Conservation (phyloP, 306 rosid genomes). For the Canavalia gladiata region DNA sequence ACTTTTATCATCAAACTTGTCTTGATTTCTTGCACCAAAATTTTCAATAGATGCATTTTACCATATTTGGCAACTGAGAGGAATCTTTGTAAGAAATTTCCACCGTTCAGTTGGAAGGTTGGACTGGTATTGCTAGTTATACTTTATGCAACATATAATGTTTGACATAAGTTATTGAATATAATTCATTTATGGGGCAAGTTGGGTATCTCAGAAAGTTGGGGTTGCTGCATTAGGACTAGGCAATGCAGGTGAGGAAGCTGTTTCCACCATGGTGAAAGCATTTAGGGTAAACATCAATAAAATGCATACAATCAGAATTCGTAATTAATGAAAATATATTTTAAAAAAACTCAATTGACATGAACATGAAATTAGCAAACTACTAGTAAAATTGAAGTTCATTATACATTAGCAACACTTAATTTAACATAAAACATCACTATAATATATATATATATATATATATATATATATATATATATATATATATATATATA, state of each 20-base stretch:
- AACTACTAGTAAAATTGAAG: too few species aligned
- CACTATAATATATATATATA: too few species aligned
- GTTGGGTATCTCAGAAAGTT: conserved; percentile 93
- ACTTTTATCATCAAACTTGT: conserved; percentile 8
- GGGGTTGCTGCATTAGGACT: conserved; percentile 91
- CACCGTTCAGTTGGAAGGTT: conserved; percentile 18
- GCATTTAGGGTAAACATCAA: conserved; percentile 64
- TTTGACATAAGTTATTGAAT: conserved; percentile 39
- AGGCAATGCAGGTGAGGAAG: conserved; percentile 89
- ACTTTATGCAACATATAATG: neutral
- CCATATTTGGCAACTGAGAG: neutral
- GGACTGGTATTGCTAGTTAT: conserved; percentile 8
- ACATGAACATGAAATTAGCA: too few species aligned
- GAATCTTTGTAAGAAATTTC: neutral
- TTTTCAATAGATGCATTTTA: conserved; percentile 23
- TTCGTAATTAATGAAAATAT: too few species aligned
- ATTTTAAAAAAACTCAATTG: too few species aligned
- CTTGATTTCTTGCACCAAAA: conserved; percentile 19
- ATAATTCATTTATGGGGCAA: conserved; percentile 86
- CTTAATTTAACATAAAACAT: too few species aligned
- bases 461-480: too few species aligned
- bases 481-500: too few species aligned
- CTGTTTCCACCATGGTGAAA: conserved; percentile 76
- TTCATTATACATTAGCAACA: too few species aligned
- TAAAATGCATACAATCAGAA: too few species aligned